A percentile compares a stretch with the other conserved stretches of the same genome.
Conservation (phyloP, 1,284 basidiomycete genomes). For the Ceratobasidium sp. region DNA sequence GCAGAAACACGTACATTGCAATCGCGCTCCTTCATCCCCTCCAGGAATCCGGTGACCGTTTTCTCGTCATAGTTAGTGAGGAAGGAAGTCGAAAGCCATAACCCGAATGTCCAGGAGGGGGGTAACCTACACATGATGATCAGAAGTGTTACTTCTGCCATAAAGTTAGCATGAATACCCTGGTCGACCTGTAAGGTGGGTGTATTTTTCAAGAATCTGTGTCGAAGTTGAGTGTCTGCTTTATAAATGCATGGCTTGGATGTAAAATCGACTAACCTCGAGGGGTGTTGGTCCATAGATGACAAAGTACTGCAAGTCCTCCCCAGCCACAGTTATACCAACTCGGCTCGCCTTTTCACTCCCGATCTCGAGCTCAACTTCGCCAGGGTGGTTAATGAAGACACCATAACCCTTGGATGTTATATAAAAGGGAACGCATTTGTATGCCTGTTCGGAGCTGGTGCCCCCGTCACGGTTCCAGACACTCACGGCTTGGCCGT, state of each 20-base stretch:
- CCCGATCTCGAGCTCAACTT: slow-evolving; percentile 76
- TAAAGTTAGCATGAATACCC: slow-evolving; percentile 53
- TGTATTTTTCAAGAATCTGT: slow-evolving; percentile 67
- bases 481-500: slow-evolving; percentile 70
- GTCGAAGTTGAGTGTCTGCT: too few species aligned
- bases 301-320: slow-evolving; percentile 70
- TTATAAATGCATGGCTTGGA: too few species aligned
- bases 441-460: slow-evolving; percentile 68
- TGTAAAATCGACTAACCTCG: slow-evolving; percentile 60
- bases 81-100: slow-evolving; percentile 81
- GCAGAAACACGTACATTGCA: slow-evolving; percentile 51
- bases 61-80: slow-evolving; percentile 66
- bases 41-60: slow-evolving; percentile 71
- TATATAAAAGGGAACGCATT: slow-evolving; percentile 75
- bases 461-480: slow-evolving; percentile 79
- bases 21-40: slow-evolving; percentile 71
- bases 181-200: slow-evolving; percentile 69
- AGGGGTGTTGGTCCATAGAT: slow-evolving; percentile 71
- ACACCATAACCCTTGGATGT: slow-evolving; percentile 74
- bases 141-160: background rate
- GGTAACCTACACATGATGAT: slow-evolving; percentile 56
- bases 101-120: slow-evolving; percentile 75
- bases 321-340: slow-evolving; percentile 69
- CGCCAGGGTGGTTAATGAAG: slow-evolving; percentile 79
- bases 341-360: slow-evolving; percentile 77